Percentiles rank a stretch among this genome's conserved stretches.
Evolutionary conservation across 345 rosid genomes (phyloP).

Genomic region (Corchorus capsularis): DNA sequence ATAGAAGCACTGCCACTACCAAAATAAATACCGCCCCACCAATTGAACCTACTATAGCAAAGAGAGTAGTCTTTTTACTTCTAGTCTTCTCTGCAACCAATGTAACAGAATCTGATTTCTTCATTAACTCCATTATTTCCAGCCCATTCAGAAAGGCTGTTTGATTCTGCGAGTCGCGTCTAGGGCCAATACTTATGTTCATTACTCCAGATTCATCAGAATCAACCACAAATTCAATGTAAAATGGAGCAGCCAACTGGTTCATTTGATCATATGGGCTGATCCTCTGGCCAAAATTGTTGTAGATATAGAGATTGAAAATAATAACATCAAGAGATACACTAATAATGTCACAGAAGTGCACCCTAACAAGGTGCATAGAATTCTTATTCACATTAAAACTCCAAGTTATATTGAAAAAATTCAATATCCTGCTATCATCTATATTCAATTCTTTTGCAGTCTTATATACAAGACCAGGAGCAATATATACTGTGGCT

Average conservation of each 20-base stretch:
- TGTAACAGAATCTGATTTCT: constrained; percentile 10
- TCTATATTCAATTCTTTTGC: constrained; percentile 32
- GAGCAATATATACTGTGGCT: constrained; percentile 33
- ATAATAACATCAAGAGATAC: not conserved
- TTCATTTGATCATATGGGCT: not conserved
- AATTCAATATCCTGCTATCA: not conserved
- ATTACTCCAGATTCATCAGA: constrained; percentile 46
- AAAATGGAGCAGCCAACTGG: constrained; percentile 36
- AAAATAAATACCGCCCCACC: constrained; percentile 21
- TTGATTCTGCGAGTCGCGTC: fast-evolving
- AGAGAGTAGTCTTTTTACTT: not conserved
- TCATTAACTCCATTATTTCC: constrained; percentile 48
- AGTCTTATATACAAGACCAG: constrained; percentile 44
- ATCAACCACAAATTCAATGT: constrained; percentile 39
- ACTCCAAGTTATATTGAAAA: constrained; percentile 48
- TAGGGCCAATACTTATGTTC: constrained; percentile 35
- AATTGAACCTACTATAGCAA: constrained; percentile 30
- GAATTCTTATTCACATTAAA: constrained; percentile 44
- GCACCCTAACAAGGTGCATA: constrained; percentile 44
- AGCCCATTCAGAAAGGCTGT: constrained; percentile 54
- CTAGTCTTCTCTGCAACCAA: not conserved
- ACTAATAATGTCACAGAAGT: constrained; percentile 55
- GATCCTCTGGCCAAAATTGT: constrained; percentile 18
- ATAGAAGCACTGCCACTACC: not conserved
- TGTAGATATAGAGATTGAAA: constrained; percentile 40